A percentile compares a stretch with the other conserved stretches of the same genome.
Conservation (phyloP, 2,329 filamentous ascomycete species). For the Calonectria multiphialidica region DNA sequence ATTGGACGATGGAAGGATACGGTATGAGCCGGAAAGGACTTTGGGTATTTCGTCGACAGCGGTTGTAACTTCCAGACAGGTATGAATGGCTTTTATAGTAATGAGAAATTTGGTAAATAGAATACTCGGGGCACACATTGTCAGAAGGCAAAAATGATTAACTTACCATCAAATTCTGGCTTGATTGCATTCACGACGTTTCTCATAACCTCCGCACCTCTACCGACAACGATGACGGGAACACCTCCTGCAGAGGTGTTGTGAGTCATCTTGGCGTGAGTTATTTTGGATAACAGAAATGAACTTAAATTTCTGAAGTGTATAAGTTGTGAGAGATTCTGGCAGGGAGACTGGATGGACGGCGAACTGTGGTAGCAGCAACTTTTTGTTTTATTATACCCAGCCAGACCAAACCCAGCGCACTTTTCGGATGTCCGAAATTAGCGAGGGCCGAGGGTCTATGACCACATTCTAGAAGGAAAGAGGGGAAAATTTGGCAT, state of each 20-base stretch:
- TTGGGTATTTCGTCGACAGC: not conserved
- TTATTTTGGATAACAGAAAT: no score
- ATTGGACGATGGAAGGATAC: not conserved
- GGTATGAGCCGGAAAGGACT: not conserved
- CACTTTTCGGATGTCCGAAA: not conserved
- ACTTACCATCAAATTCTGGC: not conserved
- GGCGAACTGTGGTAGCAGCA: not conserved
- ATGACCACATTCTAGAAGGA: not conserved
- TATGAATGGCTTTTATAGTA: not conserved
- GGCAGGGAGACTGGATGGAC: no score
- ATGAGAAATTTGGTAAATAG: not conserved
- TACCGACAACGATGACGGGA: not conserved
- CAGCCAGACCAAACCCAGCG: no score
- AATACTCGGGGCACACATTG: rapidly evolving
- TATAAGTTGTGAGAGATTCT: not conserved
- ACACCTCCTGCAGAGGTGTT: not conserved
- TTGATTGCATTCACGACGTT: not conserved
- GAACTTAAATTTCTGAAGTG: no score
- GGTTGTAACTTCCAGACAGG: not conserved
- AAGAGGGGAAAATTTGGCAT: not conserved
- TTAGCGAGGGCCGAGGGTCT: not conserved
- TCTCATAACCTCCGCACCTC: not conserved
- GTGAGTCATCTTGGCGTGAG: not conserved
- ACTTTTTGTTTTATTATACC: not conserved
- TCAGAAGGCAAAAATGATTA: no score